These are phyloP conservation scores for Iberis pinnata DNA, from an alignment of 345 rosid genomes.

Conservation along the genomic window DNA sequence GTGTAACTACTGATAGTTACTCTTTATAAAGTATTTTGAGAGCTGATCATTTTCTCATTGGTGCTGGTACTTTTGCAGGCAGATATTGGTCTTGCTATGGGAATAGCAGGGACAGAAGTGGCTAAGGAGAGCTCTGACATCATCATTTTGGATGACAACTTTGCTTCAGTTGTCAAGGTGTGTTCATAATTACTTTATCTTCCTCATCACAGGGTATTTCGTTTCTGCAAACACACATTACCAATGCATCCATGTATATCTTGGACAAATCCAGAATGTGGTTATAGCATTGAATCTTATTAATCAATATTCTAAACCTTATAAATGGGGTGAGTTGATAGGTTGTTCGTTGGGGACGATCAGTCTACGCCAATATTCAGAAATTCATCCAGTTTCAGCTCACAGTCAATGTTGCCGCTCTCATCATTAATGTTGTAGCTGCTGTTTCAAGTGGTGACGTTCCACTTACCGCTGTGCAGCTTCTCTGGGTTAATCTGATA, in stretches of 20 bases:
- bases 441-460: constrained; percentile 92
- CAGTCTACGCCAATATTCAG: constrained; percentile 97
- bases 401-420: constrained; percentile 94
- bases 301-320: too few relatives aligned
- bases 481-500: constrained; percentile 96
- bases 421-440: constrained; percentile 85
- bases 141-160: constrained; percentile 89
- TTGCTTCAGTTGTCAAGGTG: constrained; percentile 92
- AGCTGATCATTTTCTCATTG: not conserved
- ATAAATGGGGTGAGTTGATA: constrained; percentile 6
- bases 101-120: constrained; percentile 97
- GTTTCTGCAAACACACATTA: too few relatives aligned
- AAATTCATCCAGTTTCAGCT: constrained; percentile 98
- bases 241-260: too few relatives aligned
- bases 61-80: constrained; percentile 45
- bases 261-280: too few relatives aligned
- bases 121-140: constrained; percentile 98
- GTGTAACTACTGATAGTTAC: not conserved
- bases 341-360: constrained; percentile 99
- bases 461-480: constrained; percentile 97
- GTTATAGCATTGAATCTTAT: too few relatives aligned
- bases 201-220: too few relatives aligned
- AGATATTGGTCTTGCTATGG: constrained; percentile 97
- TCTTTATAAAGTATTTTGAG: not conserved
- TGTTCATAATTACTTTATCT: too few relatives aligned